Evolutionary conservation across 768 basidiomycete genomes (phyloP), one percentile per base, ranked within the genome.

Genomic region (Serendipita sp.): DNA sequence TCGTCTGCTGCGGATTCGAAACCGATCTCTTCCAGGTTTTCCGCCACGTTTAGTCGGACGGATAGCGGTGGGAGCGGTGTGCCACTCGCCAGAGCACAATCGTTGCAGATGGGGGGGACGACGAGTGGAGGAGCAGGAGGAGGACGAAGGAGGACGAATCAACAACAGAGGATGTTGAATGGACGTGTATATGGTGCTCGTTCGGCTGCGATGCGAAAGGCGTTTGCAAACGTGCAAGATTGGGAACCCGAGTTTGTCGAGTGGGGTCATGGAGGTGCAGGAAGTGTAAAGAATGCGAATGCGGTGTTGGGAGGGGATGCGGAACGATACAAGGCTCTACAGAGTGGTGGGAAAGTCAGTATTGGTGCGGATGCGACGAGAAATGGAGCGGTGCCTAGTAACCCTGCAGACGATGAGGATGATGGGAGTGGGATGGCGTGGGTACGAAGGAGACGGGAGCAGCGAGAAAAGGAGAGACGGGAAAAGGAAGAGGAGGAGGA

Each of bases 221-320:
- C 80, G 0, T 88, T 88, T 68, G 85, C 81, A 3, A 84, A 78
- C 65, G 83, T 78, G 13, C 77, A 78, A 3, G 83, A 84, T 34
- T 81, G 84, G 0, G 88, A 89, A 67, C 86, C 87, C 37, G 86
- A 86, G 71, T 94, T 94, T 69, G 89, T 92, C 15, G 92, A 94
- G 73, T 94, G 92, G 92, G 92, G 92, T 0, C 89, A 87, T 65
- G 88, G 88, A 37, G 88, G 88, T 2, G 86, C 92, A 86, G 91
- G 91, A 32, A 81, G 80, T 41, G 78, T 78, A 0, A 60, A 70
- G 2, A 70, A 70, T 28, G 72, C 67, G 35, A 54, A 47, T 3
- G 65, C 65, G 34, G 67, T 34, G 13, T 38, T 64, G 58, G 51
- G 45, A 18, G 24, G 24, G 24, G 24, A 24, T 24, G 24, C 24